phyloP scores from a whole-genome alignment of 805 yeast species.

The Lipomyces starkeyi region DNA sequence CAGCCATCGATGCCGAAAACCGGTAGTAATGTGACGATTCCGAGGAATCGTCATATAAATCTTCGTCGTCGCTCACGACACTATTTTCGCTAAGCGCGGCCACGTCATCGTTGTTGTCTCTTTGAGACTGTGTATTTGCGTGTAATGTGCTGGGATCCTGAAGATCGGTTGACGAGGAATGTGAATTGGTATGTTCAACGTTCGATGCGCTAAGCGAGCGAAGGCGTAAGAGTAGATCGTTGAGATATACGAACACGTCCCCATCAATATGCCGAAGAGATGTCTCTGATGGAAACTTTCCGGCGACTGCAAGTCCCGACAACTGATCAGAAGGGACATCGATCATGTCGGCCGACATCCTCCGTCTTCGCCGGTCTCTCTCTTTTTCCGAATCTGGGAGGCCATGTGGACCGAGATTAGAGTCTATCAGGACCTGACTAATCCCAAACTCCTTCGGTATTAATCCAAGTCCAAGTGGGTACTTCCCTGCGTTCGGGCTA shows the following conservation, averaged over 20 bases:
- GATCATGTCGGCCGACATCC: neutral
- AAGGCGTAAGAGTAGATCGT: neutral
- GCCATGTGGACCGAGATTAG: neutral
- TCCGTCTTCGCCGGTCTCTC: neutral
- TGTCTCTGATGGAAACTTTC: neutral
- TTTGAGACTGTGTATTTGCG: neutral
- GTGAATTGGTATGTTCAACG: neutral
- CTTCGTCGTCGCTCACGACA: neutral
- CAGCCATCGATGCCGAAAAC: slow-evolving; percentile 5
- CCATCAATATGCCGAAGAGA: slow-evolving; percentile 5
- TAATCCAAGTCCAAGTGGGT: slow-evolving; percentile 24
- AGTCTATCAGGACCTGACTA: slow-evolving; percentile 9
- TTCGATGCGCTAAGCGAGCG: neutral
- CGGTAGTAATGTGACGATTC: neutral
- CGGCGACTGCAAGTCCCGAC: neutral
- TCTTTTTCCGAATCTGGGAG: neutral
- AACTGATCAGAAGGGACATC: neutral
- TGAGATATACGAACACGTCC: neutral
- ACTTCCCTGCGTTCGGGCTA: neutral
- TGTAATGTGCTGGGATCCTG: neutral
- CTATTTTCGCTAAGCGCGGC: neutral
- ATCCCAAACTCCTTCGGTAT: slow-evolving; percentile 16
- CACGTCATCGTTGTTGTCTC: neutral
- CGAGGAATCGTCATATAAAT: neutral
- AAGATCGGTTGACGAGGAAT: neutral